Base-by-base conservation (phyloP, 1,139 yeast species). In the Pichia norvegensis region DNA sequence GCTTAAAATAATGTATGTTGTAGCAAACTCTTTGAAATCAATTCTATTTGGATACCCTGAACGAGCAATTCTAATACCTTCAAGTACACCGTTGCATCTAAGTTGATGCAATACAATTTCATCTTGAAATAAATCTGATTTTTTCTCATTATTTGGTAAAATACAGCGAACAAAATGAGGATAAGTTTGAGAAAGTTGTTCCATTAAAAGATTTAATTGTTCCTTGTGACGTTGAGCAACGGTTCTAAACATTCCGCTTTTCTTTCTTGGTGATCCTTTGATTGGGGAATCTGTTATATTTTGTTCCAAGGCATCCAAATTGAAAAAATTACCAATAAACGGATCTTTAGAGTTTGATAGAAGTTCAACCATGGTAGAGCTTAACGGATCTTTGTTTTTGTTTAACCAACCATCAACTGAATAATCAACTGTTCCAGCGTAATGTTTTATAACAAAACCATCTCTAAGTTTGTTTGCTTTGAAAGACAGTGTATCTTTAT, bases 121-220 rank as follows among this genome's bases (percentile, higher is more conserved):
- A 57, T 84, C 86, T 57, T 88, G 90, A 58, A 92, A 84, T 42
- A 72, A 69, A 41, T 76, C 77, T 0, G 97, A 80, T 48, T 72
- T 72, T 61, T 92, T 90, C 35, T 75, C 70, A 52, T 79, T 78
- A 59, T 94, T 94, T 9, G 99, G 99, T 42, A 94, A 70, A 46
- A 94, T 94, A 64, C 99, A 94, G 57, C 99, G 76, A 27, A 94
- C 97, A 62, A 94, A 94, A 63, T 92, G 98, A 2, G 99, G 98
- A 58, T 86, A 94, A 0, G 98, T 92, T 17, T 79, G 69, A 14
- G 79, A 73, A 36, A 94, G 69, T 54, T 87, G 94, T 9, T 71
- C 73, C 81, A 94, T 79, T 42, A 94, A 70, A 36, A 77, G 74
- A 21, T 67, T 67, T 42, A 92, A 73, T 63, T 94, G 97, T 54